Percentiles rank a stretch among this genome's conserved stretches.
Conservation (phyloP, 768 basidiomycete species). For the Psilocybe subaeruginosa region DNA sequence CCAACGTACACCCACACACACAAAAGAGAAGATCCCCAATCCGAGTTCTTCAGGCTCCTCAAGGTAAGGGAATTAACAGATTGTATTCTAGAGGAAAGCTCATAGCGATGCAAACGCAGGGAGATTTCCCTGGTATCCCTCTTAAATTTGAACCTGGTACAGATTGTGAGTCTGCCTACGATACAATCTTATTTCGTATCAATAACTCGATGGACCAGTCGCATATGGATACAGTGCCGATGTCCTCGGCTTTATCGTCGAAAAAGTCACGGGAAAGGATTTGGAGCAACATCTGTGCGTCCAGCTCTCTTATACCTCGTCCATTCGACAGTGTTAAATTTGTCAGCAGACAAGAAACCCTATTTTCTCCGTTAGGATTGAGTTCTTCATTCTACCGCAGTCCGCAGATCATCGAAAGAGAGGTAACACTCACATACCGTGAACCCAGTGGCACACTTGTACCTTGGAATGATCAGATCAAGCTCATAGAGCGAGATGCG, state of each 20-base stretch:
- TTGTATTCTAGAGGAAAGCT: neutral
- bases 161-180: constrained; percentile 22
- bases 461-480: constrained; percentile 20
- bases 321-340: neutral
- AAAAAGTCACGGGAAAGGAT: constrained; percentile 25
- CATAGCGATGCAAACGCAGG: constrained; percentile 12
- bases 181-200: neutral
- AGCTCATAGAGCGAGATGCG: constrained; percentile 28
- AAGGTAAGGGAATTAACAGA: constrained; percentile 16
- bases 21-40: constrained; percentile 19
- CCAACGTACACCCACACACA: constrained; percentile 20
- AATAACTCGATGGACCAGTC: constrained; percentile 18
- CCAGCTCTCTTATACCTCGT: neutral
- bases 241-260: constrained; percentile 29
- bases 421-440: constrained; percentile 26
- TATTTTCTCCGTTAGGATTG: constrained; percentile 34
- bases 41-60: constrained; percentile 22
- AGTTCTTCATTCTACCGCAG: constrained; percentile 31
- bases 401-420: constrained; percentile 21
- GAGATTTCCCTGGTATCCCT: constrained; percentile 24
- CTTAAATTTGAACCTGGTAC: constrained; percentile 35
- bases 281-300: constrained; percentile 33
- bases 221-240: constrained; percentile 33
- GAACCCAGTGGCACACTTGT: constrained; percentile 23
- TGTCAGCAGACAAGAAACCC: constrained; percentile 28